Conservation (phyloP, 2,329 filamentous ascomycete genomes). For the Botrytis cinerea region DNA sequence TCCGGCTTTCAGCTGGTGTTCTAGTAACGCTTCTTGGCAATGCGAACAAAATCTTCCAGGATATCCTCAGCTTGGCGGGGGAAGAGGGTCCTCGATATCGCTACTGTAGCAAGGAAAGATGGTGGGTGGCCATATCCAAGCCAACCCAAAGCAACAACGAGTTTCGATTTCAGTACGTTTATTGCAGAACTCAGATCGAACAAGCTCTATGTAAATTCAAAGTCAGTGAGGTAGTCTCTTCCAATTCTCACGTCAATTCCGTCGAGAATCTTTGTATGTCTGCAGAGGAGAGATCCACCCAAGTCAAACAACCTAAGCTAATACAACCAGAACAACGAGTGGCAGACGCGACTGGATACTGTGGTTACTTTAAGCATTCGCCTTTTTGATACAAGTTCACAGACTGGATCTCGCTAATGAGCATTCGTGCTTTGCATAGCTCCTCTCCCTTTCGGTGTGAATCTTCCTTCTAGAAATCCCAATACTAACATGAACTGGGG, state of each 20-base stretch:
- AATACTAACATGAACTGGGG: neutral
- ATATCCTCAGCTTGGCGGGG: neutral
- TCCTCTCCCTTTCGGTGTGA: neutral
- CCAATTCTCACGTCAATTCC: neutral
- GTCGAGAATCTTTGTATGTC: neutral
- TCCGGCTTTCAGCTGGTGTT: constrained; percentile 69
- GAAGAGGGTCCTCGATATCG: neutral
- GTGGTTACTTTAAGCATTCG: neutral
- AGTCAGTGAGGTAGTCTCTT: neutral
- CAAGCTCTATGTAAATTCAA: neutral
- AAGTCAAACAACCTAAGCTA: neutral
- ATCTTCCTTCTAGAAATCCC: neutral
- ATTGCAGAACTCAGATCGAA: neutral
- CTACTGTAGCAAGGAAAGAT: neutral
- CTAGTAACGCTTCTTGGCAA: constrained; percentile 75
- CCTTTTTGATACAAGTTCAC: neutral
- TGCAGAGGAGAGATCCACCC: neutral
- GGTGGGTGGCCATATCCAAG: neutral
- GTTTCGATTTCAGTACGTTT: neutral
- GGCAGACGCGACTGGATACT: no score
- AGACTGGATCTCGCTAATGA: neutral
- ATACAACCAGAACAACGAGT: neutral
- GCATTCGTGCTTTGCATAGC: neutral
- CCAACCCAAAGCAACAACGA: neutral
- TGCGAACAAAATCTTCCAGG: constrained; percentile 62